Percentiles rank a stretch among this genome's conserved stretches.
Evolutionary conservation across 495 filamentous ascomycete species (phyloP).

Genomic region (Penicillium lagena): DNA sequence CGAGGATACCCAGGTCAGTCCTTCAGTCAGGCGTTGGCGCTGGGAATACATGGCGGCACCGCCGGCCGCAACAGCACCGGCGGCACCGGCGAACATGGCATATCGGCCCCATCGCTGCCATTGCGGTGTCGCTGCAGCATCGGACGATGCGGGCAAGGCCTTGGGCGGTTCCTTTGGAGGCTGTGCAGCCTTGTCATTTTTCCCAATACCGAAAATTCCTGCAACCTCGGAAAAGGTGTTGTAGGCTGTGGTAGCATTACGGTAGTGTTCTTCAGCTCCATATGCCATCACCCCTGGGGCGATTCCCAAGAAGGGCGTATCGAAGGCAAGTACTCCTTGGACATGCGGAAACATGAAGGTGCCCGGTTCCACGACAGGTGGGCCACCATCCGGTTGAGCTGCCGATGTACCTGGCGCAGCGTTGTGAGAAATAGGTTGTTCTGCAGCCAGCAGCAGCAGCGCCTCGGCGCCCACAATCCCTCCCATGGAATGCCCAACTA

Average conservation of each 20-base stretch:
- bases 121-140: conserved; percentile 49
- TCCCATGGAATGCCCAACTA: conserved; percentile 94
- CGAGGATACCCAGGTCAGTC: conserved; percentile 73
- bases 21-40: conserved; percentile 64
- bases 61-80: conserved; percentile 75
- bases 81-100: conserved; percentile 76
- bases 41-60: conserved; percentile 83
- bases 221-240: conserved; percentile 60
- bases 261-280: conserved; percentile 79
- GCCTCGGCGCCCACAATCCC: conserved; percentile 93
- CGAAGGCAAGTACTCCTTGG: conserved; percentile 85
- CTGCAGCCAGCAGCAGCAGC: conserved; percentile 60
- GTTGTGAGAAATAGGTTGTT: conserved; percentile 53
- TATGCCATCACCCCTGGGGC: conserved; percentile 84
- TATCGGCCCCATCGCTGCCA: conserved; percentile 75
- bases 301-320: conserved; percentile 91
- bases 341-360: conserved; percentile 61
- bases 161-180: conserved; percentile 8
- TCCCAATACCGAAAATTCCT: conserved; percentile 49
- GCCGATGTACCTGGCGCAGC: conserved; percentile 9
- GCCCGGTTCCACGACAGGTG: conserved; percentile 20
- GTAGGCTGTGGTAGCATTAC: conserved; percentile 63
- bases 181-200: conserved; percentile 8
- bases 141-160: conserved; percentile 22
- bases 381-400: conserved; percentile 13